A percentile compares a stretch with the other conserved stretches of the same genome.
Conservation (phyloP, 495 filamentous ascomycete species). For the Tuber borchii region DNA sequence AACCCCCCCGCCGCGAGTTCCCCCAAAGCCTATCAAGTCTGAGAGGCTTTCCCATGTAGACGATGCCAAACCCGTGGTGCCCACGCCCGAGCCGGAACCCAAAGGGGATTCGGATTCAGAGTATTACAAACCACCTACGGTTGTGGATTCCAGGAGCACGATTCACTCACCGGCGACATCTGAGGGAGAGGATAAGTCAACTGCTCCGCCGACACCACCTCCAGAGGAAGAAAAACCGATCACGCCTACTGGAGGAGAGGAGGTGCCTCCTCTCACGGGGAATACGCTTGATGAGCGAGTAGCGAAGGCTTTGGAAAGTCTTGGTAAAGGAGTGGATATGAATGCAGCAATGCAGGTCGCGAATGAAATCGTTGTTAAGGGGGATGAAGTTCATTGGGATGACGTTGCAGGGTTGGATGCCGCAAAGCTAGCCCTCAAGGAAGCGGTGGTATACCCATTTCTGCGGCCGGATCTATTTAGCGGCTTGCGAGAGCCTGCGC, state of each 20-base stretch:
- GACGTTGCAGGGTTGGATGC: constrained; percentile 87
- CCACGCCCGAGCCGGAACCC: not conserved
- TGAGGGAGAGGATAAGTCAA: not conserved
- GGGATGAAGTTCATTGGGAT: constrained; percentile 91
- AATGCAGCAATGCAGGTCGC: constrained; percentile 81
- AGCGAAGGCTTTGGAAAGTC: constrained; percentile 60
- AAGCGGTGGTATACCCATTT: constrained; percentile 96
- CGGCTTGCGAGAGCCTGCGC: constrained; percentile 85
- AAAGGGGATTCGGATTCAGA: not conserved
- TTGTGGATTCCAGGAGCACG: not conserved
- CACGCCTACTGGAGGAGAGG: not conserved
- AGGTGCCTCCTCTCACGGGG: not conserved
- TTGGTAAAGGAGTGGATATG: constrained; percentile 74
- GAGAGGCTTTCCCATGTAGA: constrained; percentile 5
- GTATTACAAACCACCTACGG: not conserved
- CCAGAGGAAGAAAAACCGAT: not conserved
- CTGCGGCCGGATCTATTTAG: constrained; percentile 92
- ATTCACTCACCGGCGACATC: not conserved
- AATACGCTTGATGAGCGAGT: constrained; percentile 44
- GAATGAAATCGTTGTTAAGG: constrained; percentile 91
- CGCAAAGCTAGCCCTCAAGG: constrained; percentile 87
- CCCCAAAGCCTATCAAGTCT: not conserved
- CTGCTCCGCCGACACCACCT: not conserved
- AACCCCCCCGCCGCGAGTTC: not conserved
- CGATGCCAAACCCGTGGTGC: not conserved